These are phyloP conservation scores for Taphrina betulina DNA, from an alignment of 1,139 yeast genomes.

Conservation along the genomic window DNA sequence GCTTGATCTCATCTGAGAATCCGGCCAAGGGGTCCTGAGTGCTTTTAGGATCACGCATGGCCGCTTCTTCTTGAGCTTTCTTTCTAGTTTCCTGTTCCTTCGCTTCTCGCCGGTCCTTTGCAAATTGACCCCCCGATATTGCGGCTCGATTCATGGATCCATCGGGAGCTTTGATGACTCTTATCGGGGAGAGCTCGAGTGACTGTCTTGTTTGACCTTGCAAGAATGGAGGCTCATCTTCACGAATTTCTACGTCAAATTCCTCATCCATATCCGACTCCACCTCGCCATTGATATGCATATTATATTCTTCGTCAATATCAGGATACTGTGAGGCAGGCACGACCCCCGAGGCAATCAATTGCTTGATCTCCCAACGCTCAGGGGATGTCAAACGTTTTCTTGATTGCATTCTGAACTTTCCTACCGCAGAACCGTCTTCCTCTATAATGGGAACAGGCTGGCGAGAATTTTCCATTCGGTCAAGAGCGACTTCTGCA, in stretches of 20 bases:
- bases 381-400: slow-evolving; percentile 77
- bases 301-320: slow-evolving; percentile 53
- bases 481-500: slow-evolving; percentile 34
- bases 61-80: slow-evolving; percentile 47
- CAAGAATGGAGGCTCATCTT: slow-evolving; percentile 69
- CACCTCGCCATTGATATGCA: slow-evolving; percentile 41
- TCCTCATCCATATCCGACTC: slow-evolving; percentile 54
- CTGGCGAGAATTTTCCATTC: slow-evolving; percentile 16
- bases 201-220: slow-evolving; percentile 55
- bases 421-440: slow-evolving; percentile 7
- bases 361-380: slow-evolving; percentile 83
- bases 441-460: slow-evolving; percentile 27
- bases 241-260: slow-evolving; percentile 70
- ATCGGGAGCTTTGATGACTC: slow-evolving; percentile 66
- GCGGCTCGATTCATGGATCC: slow-evolving; percentile 81
- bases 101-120: slow-evolving; percentile 64
- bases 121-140: slow-evolving; percentile 67
- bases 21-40: slow-evolving; percentile 39
- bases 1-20: neutral
- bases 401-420: slow-evolving; percentile 35
- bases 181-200: slow-evolving; percentile 54
- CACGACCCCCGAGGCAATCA: slow-evolving; percentile 75
- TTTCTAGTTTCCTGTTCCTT: slow-evolving; percentile 54
- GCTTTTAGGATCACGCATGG: slow-evolving; percentile 37
- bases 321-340: slow-evolving; percentile 72